Evolutionary conservation across 768 basidiomycete species (phyloP).

Genomic region (Hemileccinum rubropunctum): DNA sequence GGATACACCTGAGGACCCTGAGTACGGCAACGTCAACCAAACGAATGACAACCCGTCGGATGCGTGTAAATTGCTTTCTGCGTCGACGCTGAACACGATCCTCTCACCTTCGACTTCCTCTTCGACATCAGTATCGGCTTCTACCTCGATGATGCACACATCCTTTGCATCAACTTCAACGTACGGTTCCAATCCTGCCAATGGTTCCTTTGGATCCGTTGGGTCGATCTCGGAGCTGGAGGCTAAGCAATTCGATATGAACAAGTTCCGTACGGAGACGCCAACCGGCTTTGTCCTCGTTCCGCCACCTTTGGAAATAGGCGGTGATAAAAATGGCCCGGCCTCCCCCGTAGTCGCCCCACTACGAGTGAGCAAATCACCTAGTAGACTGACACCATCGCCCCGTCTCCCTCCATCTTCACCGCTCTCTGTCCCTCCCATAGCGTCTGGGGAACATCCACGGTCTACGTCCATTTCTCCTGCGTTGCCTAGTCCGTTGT

Average conservation of each 20-base stretch:
- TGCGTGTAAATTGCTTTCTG: background rate
- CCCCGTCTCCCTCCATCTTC: conserved; percentile 15
- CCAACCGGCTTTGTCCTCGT: conserved; percentile 22
- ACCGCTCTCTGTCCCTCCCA: conserved; percentile 11
- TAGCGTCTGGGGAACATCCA: background rate
- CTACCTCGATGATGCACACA: conserved; percentile 9
- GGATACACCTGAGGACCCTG: conserved; percentile 9
- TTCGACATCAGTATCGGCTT: conserved; percentile 14
- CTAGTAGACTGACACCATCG: conserved; percentile 18
- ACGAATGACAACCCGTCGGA: conserved; percentile 1
- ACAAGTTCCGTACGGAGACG: conserved; percentile 5
- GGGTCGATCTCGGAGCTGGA: conserved; percentile 25
- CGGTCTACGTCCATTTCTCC: conserved; percentile 12
- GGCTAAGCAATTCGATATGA: conserved; percentile 16
- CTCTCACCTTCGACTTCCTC: conserved; percentile 12
- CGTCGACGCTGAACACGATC: conserved; percentile 3
- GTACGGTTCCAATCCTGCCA: conserved; percentile 4
- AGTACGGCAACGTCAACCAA: conserved; percentile 8
- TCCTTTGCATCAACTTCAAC: conserved; percentile 21
- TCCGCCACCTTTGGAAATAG: conserved; percentile 23
- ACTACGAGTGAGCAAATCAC: conserved; percentile 25
- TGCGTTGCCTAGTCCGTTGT: conserved; percentile 10
- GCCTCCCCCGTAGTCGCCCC: conserved; percentile 21
- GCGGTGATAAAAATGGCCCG: background rate
- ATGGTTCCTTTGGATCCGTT: conserved; percentile 14